These are phyloP conservation scores for Apiosordaria backusii DNA, from an alignment of 495 filamentous ascomycete species.

Conservation along the genomic window DNA sequence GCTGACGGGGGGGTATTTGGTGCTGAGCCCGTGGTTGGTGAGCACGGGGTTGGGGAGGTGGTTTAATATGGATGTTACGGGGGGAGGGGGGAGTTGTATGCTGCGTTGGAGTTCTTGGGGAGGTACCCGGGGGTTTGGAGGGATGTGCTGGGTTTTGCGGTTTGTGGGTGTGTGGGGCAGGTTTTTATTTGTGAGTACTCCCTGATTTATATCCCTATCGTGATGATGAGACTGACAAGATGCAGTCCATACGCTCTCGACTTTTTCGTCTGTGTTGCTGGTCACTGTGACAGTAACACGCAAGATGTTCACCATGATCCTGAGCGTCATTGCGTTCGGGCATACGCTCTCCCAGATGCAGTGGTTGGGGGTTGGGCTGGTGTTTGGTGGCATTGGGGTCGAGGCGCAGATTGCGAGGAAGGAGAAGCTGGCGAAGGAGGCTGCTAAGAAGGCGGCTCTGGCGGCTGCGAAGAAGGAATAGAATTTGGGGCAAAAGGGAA, in stretches of 20 bases:
- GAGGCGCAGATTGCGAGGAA: conserved; percentile 77
- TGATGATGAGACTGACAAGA: conserved; percentile 2
- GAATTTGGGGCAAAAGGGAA: background rate
- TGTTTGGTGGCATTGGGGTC: conserved; percentile 92
- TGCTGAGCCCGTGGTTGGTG: conserved; percentile 73
- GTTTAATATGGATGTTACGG: conserved; percentile 61
- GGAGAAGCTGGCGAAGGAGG: conserved; percentile 82
- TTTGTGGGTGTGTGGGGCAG: conserved; percentile 92
- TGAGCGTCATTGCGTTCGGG: conserved; percentile 92
- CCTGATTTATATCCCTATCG: conserved; percentile 3
- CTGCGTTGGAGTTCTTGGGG: conserved; percentile 75
- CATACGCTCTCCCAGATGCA: conserved; percentile 81
- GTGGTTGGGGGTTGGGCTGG: conserved; percentile 82
- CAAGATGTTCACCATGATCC: conserved; percentile 98
- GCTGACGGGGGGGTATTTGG: conserved; percentile 70
- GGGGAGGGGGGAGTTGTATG: conserved; percentile 64
- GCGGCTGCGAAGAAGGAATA: conserved; percentile 33
- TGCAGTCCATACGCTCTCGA: conserved; percentile 81
- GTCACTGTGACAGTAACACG: conserved; percentile 96
- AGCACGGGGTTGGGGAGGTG: conserved; percentile 61
- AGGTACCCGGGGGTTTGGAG: conserved; percentile 73
- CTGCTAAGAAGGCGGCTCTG: conserved; percentile 52
- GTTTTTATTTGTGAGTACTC: conserved; percentile 79
- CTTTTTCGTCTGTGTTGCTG: conserved; percentile 85
- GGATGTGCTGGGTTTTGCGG: conserved; percentile 84